Evolutionary conservation across 208 protist genomes (phyloP), one percentile per base, ranked within the genome.

Genomic region (Phytomonas serpens): DNA sequence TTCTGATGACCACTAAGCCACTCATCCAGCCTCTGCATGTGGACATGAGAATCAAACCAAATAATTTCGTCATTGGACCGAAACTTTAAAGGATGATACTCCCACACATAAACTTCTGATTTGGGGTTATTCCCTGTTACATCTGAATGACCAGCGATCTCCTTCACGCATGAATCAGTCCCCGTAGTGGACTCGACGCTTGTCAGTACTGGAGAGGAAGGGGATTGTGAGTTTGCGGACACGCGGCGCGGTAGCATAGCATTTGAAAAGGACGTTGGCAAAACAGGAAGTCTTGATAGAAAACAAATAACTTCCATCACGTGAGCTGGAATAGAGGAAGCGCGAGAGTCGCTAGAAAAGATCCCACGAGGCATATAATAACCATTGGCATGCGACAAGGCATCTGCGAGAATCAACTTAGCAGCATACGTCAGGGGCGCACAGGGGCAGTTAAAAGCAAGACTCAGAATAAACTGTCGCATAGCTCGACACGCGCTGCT

Each of bases 361-460:
- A 75, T 72, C 68, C 72, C 65, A 32, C 72, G 67, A 13, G 67
- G 72, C 7, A 31, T 7, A 36, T 57, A 71, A 32, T 73, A 72
- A 27, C 68, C 51, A 10, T 61, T 23, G 27, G 29, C 73, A 34
- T 71, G 57, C 27, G 76, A 76, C 47, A 90, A 67, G 7, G 78
- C 77, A 31, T 80, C 51, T 0, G 87, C 84, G 38, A 94, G 72
- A n/a, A 87, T 76, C 40, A 92, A 73, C 71, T 94, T 84, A 6
- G 86, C 78, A 7, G 84, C 82, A 37, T 82, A 80, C 2, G 81
- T 72, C 0, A 94, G 73, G 9, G 86, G 52, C 29, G 76, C 73
- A 64, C 84, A 90, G 47, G 89, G 89, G 67, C 86, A 94, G 68
- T 77, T 89, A 75, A 89, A 94, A 57, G 89, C 86, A 10, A 86